Evolutionary conservation across 805 yeast species (phyloP).

Genomic region (Saccharomycopsis fermentans): DNA sequence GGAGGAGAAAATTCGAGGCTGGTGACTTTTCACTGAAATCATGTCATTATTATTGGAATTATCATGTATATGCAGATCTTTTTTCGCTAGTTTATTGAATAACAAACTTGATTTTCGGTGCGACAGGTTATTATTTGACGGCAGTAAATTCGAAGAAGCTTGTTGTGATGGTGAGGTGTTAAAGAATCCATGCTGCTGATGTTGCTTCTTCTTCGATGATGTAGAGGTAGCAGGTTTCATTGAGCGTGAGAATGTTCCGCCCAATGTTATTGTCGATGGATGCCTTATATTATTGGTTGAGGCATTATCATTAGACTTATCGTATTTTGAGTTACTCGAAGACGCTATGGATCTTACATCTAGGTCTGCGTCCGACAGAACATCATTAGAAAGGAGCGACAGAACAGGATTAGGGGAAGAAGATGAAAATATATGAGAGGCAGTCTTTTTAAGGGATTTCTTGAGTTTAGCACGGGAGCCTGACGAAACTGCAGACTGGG

Average conservation of each 20-base stretch:
- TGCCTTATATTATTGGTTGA: not conserved
- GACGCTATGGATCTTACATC: not conserved
- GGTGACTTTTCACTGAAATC: not conserved
- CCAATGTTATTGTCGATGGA: not conserved
- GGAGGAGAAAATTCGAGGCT: not conserved
- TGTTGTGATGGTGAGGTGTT: not conserved
- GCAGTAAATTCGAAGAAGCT: not conserved
- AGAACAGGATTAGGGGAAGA: not conserved
- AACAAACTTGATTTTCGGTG: not conserved
- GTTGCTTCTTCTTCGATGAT: slow-evolving; percentile 9
- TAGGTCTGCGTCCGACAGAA: not conserved
- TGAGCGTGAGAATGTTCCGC: slow-evolving; percentile 2
- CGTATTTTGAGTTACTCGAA: not conserved
- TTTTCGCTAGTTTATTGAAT: slow-evolving; percentile 19
- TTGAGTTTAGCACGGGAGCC: slow-evolving; percentile 1
- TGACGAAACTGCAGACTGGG: not conserved
- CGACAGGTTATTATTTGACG: not conserved
- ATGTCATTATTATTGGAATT: not conserved
- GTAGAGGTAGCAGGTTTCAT: slow-evolving; percentile 3
- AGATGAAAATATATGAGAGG: slow-evolving; percentile 14
- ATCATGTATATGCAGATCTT: slow-evolving; percentile 5
- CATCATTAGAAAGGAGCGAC: not conserved
- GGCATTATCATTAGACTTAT: not conserved
- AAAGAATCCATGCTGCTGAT: not conserved
- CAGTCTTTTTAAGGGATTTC: slow-evolving; percentile 13